A percentile compares a stretch with the other conserved stretches of the same genome.
Evolutionary conservation across 129 eudicot species (phyloP).

Genomic region (Centrapalus pauciflorus): DNA sequence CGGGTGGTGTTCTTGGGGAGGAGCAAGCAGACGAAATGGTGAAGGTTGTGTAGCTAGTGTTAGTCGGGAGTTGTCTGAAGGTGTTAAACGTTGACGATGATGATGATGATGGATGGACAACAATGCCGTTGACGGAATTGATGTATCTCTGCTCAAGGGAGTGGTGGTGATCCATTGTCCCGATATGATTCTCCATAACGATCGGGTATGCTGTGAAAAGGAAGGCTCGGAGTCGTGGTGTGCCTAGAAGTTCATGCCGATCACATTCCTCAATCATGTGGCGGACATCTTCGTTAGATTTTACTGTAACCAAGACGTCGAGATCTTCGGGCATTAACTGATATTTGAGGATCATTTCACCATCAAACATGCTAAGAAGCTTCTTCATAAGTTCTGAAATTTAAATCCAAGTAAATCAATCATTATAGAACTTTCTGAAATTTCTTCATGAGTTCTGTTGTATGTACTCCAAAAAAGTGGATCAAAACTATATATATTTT

Average conservation of each 20-base stretch:
- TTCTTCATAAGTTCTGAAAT: constrained; percentile 70
- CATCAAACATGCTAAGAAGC: constrained; percentile 44
- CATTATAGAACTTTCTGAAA: not conserved
- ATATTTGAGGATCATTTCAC: constrained; percentile 74
- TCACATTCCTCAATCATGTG: constrained; percentile 71
- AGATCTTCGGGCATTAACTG: constrained; percentile 64
- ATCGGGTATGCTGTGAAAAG: constrained; percentile 55
- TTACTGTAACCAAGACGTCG: constrained; percentile 69
- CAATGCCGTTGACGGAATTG: constrained; percentile 59
- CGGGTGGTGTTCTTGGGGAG: constrained; percentile 51
- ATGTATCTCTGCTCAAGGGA: constrained; percentile 62
- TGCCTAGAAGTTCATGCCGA: constrained; percentile 40
- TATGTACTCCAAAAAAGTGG: not conserved
- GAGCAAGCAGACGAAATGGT: constrained; percentile 48
- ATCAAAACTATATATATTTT: not conserved
- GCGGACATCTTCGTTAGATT: constrained; percentile 69
- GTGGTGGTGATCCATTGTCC: constrained; percentile 30
- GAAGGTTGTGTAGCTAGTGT: constrained; percentile 20
- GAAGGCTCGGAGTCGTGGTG: constrained; percentile 59
- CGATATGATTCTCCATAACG: constrained; percentile 29
- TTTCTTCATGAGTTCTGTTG: not conserved
- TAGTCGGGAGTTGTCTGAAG: constrained; percentile 9
- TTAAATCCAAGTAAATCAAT: not conserved
- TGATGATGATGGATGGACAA: constrained; percentile 21
- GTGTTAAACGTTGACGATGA: constrained; percentile 10